A percentile compares a stretch with the other conserved stretches of the same genome.
phyloP scores from a whole-genome alignment of 768 basidiomycete species.

The Lactarius deliciosus region DNA sequence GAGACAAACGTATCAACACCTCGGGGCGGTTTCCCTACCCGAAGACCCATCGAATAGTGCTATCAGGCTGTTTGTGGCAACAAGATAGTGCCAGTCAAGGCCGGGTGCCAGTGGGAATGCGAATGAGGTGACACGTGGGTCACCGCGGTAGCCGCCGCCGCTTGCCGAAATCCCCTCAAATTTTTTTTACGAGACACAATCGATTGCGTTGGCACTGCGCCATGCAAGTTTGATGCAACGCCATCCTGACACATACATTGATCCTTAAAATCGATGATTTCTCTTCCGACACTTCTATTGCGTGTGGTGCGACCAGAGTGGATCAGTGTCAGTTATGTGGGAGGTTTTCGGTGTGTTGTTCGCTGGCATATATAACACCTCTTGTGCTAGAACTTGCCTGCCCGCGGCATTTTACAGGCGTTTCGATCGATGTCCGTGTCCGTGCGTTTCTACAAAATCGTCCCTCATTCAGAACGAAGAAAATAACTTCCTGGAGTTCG shows the following conservation, averaged over 20 bases:
- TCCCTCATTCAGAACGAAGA: not conserved
- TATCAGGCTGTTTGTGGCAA: not conserved
- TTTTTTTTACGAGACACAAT: not conserved
- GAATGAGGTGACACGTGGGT: not conserved
- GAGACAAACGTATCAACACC: too few species aligned
- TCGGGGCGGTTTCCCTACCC: too few species aligned
- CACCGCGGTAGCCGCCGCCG: not conserved
- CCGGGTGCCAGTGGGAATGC: too few species aligned
- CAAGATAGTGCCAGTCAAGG: not conserved
- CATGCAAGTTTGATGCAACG: too few species aligned
- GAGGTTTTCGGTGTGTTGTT: not conserved
- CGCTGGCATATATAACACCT: not conserved
- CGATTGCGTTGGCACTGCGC: not conserved
- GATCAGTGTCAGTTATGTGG: too few species aligned
- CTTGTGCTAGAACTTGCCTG: not conserved
- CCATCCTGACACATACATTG: not conserved
- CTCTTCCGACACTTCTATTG: not conserved
- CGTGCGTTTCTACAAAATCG: not conserved
- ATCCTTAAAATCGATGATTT: not conserved
- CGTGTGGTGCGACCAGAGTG: not conserved
- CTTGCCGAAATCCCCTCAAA: not conserved
- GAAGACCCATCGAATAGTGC: too few species aligned
- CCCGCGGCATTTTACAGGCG: not conserved
- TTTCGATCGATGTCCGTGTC: not conserved
- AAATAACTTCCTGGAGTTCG: not conserved